Percentiles rank a stretch among this genome's conserved stretches.
These are phyloP conservation scores for Buxus sempervirens DNA, from an alignment of 164 flowering plant genomes.

Conservation along the genomic window DNA sequence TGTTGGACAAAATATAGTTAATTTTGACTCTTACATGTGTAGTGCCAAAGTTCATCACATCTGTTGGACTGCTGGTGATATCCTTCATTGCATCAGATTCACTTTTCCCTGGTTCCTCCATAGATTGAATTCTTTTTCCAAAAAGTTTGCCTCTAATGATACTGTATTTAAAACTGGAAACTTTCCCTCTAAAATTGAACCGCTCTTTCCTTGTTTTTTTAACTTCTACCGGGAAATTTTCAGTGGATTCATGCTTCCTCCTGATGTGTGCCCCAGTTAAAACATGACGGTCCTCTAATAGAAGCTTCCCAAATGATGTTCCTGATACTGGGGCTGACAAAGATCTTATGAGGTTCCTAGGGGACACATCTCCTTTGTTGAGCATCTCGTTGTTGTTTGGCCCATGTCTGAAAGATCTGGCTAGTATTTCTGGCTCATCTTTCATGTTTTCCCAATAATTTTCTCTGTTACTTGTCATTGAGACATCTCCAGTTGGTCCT, in stretches of 20 bases:
- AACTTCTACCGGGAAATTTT: slow-evolving; percentile 33
- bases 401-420: slow-evolving; percentile 66
- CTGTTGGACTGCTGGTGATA: slow-evolving; percentile 50
- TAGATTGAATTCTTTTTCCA: slow-evolving; percentile 60
- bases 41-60: slow-evolving; percentile 38
- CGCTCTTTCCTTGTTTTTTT: slow-evolving; percentile 59
- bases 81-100: slow-evolving; percentile 37
- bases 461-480: slow-evolving; percentile 19
- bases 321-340: slow-evolving; percentile 94
- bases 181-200: slow-evolving; percentile 68
- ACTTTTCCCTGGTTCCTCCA: slow-evolving; percentile 26
- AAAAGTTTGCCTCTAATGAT: slow-evolving; percentile 64
- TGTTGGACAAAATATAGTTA: not conserved
- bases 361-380: slow-evolving; percentile 48
- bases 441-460: slow-evolving; percentile 30
- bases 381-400: slow-evolving; percentile 27
- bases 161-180: slow-evolving; percentile 59
- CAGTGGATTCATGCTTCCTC: slow-evolving; percentile 77
- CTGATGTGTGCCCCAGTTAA: slow-evolving; percentile 78
- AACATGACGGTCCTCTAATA: slow-evolving; percentile 80
- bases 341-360: slow-evolving; percentile 80
- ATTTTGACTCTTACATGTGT: slow-evolving; percentile 45
- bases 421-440: slow-evolving; percentile 40
- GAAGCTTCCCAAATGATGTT: slow-evolving; percentile 90
- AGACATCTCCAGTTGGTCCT: slow-evolving; percentile 23